Base-by-base conservation (phyloP, 306 rosid genomes). In the Vigna radiata region DNA sequence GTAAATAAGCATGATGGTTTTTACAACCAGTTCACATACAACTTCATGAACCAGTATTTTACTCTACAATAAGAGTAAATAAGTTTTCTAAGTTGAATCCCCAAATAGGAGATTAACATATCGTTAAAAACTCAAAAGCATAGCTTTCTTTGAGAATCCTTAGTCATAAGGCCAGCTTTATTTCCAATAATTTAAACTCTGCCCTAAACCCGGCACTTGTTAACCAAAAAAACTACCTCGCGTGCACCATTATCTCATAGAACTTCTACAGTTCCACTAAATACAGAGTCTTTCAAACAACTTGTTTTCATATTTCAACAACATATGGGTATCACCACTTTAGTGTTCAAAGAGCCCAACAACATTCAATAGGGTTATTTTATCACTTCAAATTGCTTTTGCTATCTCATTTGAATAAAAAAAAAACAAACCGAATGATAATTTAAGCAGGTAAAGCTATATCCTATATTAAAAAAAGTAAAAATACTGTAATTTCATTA, bases 241-340 rank as follows among this genome's bases (percentile, higher is more conserved):
- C 68, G 49, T 33, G 25, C 77, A 81, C 68, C 15, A 50, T 61
- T 17, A 50, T 41, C 15, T 52, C 39, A 58, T 73, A 61, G 82
- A 73, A 67, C 55, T 58, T 55, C 53, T 29, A 50, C 29, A 21
- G 3, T 74, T 37, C 16, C 41, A 41, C 68, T 50, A 19, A 37
- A 18, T 44, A 72, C 41, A 49, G 21, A 13, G 10, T 21, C 60
- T 41, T 72, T 29, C 68, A 33, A 37, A 64, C 48, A 3, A 44
- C 33, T 44, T 4, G 23, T 55, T 64, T 3, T 31, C 25, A 36
- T 62, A 36, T 63, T 36, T 56, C 27, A 27, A 52, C 36, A 31
- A 33, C 14, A 17, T 68, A 79, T 15, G 46, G 65, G 37, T 31
- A 31, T 4, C 44, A 47, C 36, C 75, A 48, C 49, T 33, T 37